Conservation (phyloP, 2,329 filamentous ascomycete genomes). For the Curvularia spicifera region DNA sequence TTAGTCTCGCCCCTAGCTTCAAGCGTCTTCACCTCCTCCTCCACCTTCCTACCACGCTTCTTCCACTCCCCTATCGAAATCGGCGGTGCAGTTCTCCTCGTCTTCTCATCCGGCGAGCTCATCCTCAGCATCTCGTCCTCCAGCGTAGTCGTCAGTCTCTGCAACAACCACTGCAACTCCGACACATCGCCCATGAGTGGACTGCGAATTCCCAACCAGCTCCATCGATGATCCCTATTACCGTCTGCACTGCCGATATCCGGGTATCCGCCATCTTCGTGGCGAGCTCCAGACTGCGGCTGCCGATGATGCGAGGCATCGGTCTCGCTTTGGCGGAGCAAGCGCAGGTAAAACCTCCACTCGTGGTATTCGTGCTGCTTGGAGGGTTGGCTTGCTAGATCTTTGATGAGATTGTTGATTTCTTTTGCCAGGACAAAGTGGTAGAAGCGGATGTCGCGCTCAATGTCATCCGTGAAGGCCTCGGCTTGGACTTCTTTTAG, state of each 20-base stretch:
- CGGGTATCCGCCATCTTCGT: constrained; percentile 26
- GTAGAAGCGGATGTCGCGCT: constrained; percentile 60
- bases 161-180: constrained; percentile 76
- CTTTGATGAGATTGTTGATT: constrained; percentile 52
- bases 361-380: constrained; percentile 50
- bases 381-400: constrained; percentile 49
- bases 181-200: constrained; percentile 72
- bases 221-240: constrained; percentile 67
- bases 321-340: constrained; percentile 51
- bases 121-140: constrained; percentile 49
- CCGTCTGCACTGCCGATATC: constrained; percentile 45
- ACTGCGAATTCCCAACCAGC: constrained; percentile 73
- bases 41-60: constrained; percentile 1
- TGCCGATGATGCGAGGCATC: constrained; percentile 47
- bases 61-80: constrained; percentile 28
- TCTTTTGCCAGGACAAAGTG: constrained; percentile 57
- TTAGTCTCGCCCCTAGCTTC: constrained; percentile 18
- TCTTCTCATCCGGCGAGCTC: constrained; percentile 26
- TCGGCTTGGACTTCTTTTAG: constrained; percentile 51
- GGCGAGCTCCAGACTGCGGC: constrained; percentile 32
- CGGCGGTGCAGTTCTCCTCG: constrained; percentile 35
- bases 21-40: constrained; percentile 13
- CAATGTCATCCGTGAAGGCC: constrained; percentile 51
- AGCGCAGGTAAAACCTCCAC: constrained; percentile 49
- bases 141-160: constrained; percentile 66